These are phyloP conservation scores for Calonectria ilicicola DNA, from an alignment of 2,329 filamentous ascomycete genomes.

Conservation along the genomic window DNA sequence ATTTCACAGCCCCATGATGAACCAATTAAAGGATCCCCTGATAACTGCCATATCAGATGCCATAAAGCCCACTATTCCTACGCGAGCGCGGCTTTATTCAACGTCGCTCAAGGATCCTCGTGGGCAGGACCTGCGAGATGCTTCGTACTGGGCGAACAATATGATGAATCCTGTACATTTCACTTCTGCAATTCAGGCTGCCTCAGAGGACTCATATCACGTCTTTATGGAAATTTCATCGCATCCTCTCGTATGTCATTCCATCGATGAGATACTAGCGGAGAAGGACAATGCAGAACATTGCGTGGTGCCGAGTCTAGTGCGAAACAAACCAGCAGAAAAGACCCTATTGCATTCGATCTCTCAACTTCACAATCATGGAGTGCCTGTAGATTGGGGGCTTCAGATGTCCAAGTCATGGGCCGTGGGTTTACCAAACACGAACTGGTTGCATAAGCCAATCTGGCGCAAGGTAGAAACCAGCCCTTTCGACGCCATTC, in stretches of 20 bases:
- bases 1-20: not conserved
- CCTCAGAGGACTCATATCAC: not conserved
- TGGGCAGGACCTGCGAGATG: not conserved
- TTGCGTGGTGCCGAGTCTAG: not conserved
- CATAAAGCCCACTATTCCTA: not conserved
- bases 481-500: not conserved
- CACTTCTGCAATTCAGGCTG: not conserved
- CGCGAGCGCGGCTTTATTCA: not conserved
- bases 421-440: not conserved
- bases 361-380: not conserved
- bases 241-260: not conserved
- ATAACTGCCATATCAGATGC: not conserved
- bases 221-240: not conserved
- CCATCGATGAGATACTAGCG: not conserved
- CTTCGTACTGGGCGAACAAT: not conserved
- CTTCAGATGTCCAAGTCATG: not conserved
- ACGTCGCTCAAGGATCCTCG: not conserved
- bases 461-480: slow-evolving; percentile 1
- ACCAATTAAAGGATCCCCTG: not conserved
- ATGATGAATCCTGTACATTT: not conserved
- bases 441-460: not conserved
- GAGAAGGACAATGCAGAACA: not conserved
- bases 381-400: not conserved
- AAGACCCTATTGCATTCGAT: not conserved
- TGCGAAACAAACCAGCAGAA: not conserved